These are phyloP conservation scores for Echeveria elegans DNA, from an alignment of 164 flowering plant species.

Conservation along the genomic window DNA sequence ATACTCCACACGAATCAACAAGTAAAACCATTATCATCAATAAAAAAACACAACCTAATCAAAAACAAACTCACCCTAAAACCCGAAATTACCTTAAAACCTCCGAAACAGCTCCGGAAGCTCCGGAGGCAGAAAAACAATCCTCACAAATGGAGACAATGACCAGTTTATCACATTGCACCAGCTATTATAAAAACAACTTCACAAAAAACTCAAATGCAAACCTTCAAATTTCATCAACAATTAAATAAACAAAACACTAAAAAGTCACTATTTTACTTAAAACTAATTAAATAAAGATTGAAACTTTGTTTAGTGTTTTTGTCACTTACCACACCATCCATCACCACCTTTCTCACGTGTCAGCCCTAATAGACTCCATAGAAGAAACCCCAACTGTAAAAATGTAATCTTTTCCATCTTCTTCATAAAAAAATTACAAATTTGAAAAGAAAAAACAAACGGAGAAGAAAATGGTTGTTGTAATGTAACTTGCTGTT, in stretches of 20 bases:
- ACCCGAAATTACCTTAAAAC: background rate
- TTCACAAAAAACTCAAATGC: background rate
- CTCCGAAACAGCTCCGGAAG: slow-evolving; percentile 2
- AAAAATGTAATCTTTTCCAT: background rate
- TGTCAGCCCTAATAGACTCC: slow-evolving; percentile 1
- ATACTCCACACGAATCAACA: background rate
- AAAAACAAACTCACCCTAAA: background rate
- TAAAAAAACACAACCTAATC: background rate
- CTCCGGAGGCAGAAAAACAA: slow-evolving; percentile 5
- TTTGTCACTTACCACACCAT: background rate
- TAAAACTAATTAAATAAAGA: background rate
- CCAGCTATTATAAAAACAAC: slow-evolving; percentile 1
- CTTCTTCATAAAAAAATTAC: background rate
- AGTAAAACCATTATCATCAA: background rate
- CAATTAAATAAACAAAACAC: background rate
- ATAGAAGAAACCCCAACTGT: background rate
- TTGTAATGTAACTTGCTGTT: background rate
- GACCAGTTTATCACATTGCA: slow-evolving; percentile 7
- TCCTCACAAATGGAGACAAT: slow-evolving; percentile 5
- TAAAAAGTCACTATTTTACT: background rate
- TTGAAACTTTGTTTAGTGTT: background rate
- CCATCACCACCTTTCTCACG: background rate
- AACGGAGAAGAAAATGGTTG: too few relatives aligned
- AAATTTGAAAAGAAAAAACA: background rate
- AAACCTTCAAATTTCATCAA: slow-evolving; percentile 1